phyloP scores from a whole-genome alignment of 306 rosid species.

The Canavalia ensiformis region DNA sequence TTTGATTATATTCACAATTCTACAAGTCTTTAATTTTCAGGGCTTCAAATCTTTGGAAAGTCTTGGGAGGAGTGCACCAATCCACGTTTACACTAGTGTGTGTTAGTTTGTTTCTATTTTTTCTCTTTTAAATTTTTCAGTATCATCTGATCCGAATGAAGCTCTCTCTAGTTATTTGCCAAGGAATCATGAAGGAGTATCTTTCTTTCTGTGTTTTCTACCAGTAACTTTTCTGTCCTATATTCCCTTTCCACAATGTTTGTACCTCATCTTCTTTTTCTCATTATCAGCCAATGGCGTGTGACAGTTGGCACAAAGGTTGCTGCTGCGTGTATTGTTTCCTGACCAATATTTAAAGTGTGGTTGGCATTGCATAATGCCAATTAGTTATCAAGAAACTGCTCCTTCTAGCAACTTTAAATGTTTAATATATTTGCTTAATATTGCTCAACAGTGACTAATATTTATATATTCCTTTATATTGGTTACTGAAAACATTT shows the following conservation, averaged over 20 bases:
- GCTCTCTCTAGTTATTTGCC: conserved; percentile 30
- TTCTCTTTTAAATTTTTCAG: not conserved
- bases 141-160: conserved; percentile 28
- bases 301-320: conserved; percentile 52
- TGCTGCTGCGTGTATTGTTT: conserved; percentile 45
- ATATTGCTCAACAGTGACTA: conserved; percentile 36
- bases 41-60: conserved; percentile 62
- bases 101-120: not conserved
- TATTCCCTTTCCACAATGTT: conserved; percentile 43
- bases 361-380: conserved; percentile 39
- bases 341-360: conserved; percentile 51
- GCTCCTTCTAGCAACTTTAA: conserved; percentile 39
- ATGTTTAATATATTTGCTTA: conserved; percentile 34
- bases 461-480: conserved; percentile 22
- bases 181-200: conserved; percentile 44
- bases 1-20: conserved; percentile 23
- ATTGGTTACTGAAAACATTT: not conserved
- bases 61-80: conserved; percentile 62
- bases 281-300: conserved; percentile 45
- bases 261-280: conserved; percentile 34
- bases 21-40: conserved; percentile 46
- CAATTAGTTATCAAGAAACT: conserved; percentile 42
- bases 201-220: conserved; percentile 50
- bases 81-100: conserved; percentile 50
- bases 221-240: conserved; percentile 54